Evolutionary conservation across 2,329 filamentous ascomycete species (phyloP).

Genomic region (Dactylellina cionopaga): DNA sequence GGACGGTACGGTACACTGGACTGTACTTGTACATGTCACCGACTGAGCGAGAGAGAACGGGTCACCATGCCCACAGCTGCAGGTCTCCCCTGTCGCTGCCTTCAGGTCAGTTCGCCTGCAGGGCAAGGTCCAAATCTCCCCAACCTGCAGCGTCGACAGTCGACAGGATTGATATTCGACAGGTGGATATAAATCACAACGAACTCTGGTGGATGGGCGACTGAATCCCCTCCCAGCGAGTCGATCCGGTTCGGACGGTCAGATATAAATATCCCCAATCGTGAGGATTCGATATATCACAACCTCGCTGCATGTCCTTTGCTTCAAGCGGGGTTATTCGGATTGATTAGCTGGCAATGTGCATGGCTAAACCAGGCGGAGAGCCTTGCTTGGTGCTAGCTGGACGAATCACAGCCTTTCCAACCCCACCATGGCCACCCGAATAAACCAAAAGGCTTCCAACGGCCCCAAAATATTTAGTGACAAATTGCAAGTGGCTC

Average conservation of each 20-base stretch:
- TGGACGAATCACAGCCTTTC: constrained; percentile 37
- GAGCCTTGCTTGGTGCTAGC: neutral
- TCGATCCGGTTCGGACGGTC: neutral
- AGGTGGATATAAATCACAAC: constrained; percentile 3
- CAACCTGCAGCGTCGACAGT: constrained; percentile 17
- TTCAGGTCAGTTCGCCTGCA: constrained; percentile 40
- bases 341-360: constrained; percentile 47
- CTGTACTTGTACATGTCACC: constrained; percentile 32
- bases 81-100: constrained; percentile 47
- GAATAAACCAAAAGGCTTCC: constrained; percentile 16
- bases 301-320: too few relatives aligned
- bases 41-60: constrained; percentile 1
- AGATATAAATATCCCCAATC: constrained; percentile 18
- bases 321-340: constrained; percentile 38
- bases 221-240: constrained; percentile 1
- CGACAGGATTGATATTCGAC: neutral
- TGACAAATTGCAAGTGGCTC: constrained; percentile 16
- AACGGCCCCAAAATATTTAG: constrained; percentile 2
- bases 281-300: constrained; percentile 8
- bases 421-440: constrained; percentile 45
- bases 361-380: constrained; percentile 26
- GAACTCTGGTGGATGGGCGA: neutral
- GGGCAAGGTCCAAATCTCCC: constrained; percentile 14
- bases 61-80: constrained; percentile 38
- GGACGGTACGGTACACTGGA: too few relatives aligned